A percentile compares a stretch with the other conserved stretches of the same genome.
Evolutionary conservation across 2,329 filamentous ascomycete species (phyloP).

Genomic region (Arachnopeziza araneosa): DNA sequence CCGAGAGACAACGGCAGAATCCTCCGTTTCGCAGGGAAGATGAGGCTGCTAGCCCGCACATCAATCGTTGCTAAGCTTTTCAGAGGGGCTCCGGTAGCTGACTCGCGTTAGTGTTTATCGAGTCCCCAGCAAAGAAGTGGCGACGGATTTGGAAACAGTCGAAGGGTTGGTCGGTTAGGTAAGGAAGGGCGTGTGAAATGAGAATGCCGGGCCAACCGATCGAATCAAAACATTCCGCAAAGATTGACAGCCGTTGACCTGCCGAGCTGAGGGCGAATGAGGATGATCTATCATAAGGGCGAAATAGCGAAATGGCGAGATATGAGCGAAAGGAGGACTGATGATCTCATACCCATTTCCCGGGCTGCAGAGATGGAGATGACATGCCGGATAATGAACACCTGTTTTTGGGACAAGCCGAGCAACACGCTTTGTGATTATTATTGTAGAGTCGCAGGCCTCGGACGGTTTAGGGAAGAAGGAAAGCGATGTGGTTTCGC

Average conservation of each 20-base stretch:
- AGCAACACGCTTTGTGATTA: no score
- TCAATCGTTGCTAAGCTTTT: constrained; percentile 19
- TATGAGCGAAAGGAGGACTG: no score
- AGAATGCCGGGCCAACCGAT: neutral
- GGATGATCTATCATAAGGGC: no score
- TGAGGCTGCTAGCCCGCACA: constrained; percentile 7
- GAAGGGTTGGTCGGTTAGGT: no score
- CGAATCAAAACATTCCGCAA: neutral
- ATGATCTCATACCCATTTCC: no score
- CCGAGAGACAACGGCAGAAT: neutral
- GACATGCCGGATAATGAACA: no score
- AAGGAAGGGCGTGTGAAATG: neutral
- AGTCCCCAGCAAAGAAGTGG: neutral
- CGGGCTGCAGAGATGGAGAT: no score
- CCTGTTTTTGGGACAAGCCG: no score
- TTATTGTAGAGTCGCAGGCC: no score
- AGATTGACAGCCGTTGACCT: neutral
- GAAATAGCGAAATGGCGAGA: no score
- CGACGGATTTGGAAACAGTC: neutral
- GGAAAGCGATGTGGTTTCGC: neutral
- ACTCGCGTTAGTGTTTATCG: constrained; percentile 10
- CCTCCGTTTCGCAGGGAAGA: neutral
- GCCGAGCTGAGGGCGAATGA: no score
- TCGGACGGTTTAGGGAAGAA: no score
- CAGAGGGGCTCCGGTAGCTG: constrained; percentile 7